Conservation (phyloP, 495 filamentous ascomycete genomes). For the Penicillium subrubescens region DNA sequence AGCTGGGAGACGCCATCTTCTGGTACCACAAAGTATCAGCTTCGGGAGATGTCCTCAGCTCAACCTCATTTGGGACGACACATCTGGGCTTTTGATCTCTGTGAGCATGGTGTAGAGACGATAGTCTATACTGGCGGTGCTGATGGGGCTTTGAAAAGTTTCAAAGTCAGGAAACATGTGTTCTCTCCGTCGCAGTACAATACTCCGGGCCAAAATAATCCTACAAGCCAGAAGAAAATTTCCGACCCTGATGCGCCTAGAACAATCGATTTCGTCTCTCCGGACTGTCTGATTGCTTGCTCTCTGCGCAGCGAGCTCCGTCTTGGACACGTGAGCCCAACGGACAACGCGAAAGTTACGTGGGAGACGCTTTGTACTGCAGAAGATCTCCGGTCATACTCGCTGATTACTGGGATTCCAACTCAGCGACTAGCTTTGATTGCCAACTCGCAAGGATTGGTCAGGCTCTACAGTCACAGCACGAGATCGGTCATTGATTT, state of each 20-base stretch:
- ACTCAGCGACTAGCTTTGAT: conserved; percentile 40
- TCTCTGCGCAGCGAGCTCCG: conserved; percentile 64
- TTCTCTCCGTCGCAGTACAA: not conserved
- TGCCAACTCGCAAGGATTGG: conserved; percentile 32
- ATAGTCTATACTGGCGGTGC: conserved; percentile 81
- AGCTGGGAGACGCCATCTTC: conserved; percentile 30
- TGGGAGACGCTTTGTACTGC: conserved; percentile 36
- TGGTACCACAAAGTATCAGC: conserved; percentile 29
- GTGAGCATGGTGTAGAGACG: conserved; percentile 22
- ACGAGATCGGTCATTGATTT: conserved; percentile 31
- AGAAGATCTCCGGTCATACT: conserved; percentile 37
- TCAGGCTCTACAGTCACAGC: conserved; percentile 41
- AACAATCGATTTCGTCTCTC: conserved; percentile 65
- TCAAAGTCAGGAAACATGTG: conserved; percentile 20
- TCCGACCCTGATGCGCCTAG: conserved; percentile 55
- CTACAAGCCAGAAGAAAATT: conserved; percentile 13
- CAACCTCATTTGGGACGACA: conserved; percentile 81
- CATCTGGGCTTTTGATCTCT: conserved; percentile 75
- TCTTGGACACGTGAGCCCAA: conserved; percentile 39
- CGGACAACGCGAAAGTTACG: conserved; percentile 17
- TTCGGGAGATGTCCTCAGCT: conserved; percentile 55
- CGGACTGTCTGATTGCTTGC: conserved; percentile 57
- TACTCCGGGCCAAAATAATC: not conserved
- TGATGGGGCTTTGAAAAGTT: conserved; percentile 64
- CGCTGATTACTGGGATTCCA: conserved; percentile 31